These are phyloP conservation scores for Trametes sp. DNA, from an alignment of 1,284 basidiomycete species.

Conservation along the genomic window DNA sequence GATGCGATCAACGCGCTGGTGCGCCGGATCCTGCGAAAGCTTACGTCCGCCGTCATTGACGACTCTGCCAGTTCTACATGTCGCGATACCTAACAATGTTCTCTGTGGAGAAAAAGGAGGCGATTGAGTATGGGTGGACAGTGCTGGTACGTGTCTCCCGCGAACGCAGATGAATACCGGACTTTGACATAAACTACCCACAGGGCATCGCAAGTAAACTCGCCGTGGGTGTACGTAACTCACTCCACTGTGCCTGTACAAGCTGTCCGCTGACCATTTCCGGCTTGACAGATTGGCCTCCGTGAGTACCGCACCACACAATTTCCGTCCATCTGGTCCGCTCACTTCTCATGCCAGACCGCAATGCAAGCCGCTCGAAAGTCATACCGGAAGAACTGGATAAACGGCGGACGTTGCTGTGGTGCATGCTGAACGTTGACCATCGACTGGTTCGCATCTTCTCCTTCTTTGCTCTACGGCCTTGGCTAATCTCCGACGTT, in stretches of 20 bases:
- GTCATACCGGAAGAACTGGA: slow-evolving; percentile 61
- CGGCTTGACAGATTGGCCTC: slow-evolving; percentile 57
- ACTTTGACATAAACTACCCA: background rate
- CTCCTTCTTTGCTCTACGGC: slow-evolving; percentile 4
- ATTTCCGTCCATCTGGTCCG: slow-evolving; percentile 3
- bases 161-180: slow-evolving; percentile 37
- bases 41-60: slow-evolving; percentile 8
- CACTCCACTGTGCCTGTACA: slow-evolving; percentile 7
- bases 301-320: slow-evolving; percentile 49
- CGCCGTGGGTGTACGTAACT: slow-evolving; percentile 60
- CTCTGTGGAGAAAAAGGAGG: slow-evolving; percentile 72
- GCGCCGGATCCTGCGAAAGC: slow-evolving; percentile 38
- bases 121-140: slow-evolving; percentile 73
- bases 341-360: slow-evolving; percentile 50
- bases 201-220: slow-evolving; percentile 43
- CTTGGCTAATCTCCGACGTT: slow-evolving; percentile 39
- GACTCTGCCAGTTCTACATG: slow-evolving; percentile 68
- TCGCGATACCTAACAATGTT: slow-evolving; percentile 75
- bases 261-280: slow-evolving; percentile 20
- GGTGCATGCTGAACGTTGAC: slow-evolving; percentile 64
- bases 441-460: slow-evolving; percentile 52
- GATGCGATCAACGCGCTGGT: slow-evolving; percentile 72
- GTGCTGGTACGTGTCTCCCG: slow-evolving; percentile 56
- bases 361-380: slow-evolving; percentile 62
- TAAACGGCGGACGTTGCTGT: slow-evolving; percentile 61